Conservation (phyloP, 2,329 filamentous ascomycete species). For the Periglandula ipomoeae region DNA sequence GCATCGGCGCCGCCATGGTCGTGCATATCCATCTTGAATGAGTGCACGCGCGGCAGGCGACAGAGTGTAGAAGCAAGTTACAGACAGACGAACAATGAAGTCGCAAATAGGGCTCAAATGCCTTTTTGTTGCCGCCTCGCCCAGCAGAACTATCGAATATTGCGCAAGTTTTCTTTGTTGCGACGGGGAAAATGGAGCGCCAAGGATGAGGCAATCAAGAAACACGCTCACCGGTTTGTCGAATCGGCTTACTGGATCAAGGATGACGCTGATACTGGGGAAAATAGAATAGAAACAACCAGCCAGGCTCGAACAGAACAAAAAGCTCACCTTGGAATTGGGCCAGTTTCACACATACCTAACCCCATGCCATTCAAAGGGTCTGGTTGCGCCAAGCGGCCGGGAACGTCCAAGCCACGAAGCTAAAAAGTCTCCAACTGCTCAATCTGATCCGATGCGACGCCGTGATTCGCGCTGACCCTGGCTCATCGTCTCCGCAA, state of each 20-base stretch:
- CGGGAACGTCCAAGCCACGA: neutral
- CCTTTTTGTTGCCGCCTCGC: neutral
- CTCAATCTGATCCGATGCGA: slow-evolving; percentile 1
- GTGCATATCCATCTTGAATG: slow-evolving; percentile 16
- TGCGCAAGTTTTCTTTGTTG: neutral
- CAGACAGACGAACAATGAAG: too few relatives aligned
- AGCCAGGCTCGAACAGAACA: neutral
- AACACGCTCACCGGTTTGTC: neutral
- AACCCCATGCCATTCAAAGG: neutral
- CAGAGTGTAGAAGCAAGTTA: too few relatives aligned
- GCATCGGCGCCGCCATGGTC: slow-evolving; percentile 12
- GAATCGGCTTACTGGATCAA: neutral
- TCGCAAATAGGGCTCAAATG: too few relatives aligned
- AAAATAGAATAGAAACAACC: too few relatives aligned
- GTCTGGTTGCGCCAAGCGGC: neutral
- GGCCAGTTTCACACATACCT: neutral
- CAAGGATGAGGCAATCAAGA: neutral
- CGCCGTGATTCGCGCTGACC: neutral
- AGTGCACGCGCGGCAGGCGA: neutral
- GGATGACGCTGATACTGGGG: too few relatives aligned
- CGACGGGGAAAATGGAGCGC: too few relatives aligned
- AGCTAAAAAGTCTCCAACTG: neutral
- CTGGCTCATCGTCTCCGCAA: slow-evolving; percentile 13
- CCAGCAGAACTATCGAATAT: neutral
- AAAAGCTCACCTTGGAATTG: neutral